These are phyloP conservation scores for Rubroboletus satanas DNA, from an alignment of 768 basidiomycete genomes.

Conservation along the genomic window DNA sequence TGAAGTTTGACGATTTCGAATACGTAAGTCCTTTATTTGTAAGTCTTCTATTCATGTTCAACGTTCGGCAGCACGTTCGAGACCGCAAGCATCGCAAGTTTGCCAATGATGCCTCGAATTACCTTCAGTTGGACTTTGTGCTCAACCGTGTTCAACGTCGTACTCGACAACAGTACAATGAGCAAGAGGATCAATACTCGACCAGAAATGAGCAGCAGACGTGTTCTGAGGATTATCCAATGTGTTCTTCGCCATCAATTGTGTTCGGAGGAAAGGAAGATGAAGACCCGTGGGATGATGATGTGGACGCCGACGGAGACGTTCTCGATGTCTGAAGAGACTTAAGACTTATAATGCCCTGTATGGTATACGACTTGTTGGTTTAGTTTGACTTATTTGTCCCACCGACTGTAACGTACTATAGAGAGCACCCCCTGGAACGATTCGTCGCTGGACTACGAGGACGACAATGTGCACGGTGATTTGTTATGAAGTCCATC, in stretches of 20 bases:
- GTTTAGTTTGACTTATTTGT: slow-evolving; percentile 17
- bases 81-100: slow-evolving; percentile 78
- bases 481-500: background rate
- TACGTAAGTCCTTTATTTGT: slow-evolving; percentile 42
- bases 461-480: background rate
- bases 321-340: slow-evolving; percentile 17
- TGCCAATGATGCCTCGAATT: slow-evolving; percentile 74
- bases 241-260: slow-evolving; percentile 20
- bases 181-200: slow-evolving; percentile 23
- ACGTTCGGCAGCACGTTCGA: slow-evolving; percentile 57
- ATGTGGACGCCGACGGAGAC: slow-evolving; percentile 20
- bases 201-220: slow-evolving; percentile 6
- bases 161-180: slow-evolving; percentile 26
- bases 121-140: slow-evolving; percentile 70
- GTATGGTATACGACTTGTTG: slow-evolving; percentile 19
- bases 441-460: background rate
- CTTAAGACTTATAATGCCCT: background rate
- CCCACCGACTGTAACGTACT: slow-evolving; percentile 21
- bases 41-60: background rate
- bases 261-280: slow-evolving; percentile 10
- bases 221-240: slow-evolving; percentile 21
- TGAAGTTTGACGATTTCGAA: slow-evolving; percentile 85
- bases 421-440: slow-evolving; percentile 3
- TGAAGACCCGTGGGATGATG: slow-evolving; percentile 21
- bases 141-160: slow-evolving; percentile 59